Conservation (phyloP, 352 stramenopile species). For the Hyaloperonospora arabidopsidis region DNA sequence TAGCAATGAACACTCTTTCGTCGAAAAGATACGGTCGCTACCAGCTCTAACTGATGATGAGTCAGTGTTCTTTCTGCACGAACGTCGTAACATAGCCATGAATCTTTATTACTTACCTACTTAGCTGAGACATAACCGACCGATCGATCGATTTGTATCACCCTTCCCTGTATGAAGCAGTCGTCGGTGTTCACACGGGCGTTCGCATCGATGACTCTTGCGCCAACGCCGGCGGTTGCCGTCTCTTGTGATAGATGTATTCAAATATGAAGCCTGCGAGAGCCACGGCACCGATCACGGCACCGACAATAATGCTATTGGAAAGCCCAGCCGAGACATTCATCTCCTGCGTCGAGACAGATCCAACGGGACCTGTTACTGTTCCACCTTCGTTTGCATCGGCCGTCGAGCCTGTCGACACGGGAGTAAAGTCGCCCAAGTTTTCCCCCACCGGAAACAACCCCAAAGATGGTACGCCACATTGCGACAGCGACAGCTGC, state of each 20-base stretch:
- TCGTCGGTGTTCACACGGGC: constrained; percentile 18
- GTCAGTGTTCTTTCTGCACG: too few species aligned
- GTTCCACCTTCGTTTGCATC: constrained; percentile 7
- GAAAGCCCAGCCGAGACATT: constrained; percentile 48
- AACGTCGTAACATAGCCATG: too few species aligned
- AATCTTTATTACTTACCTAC: constrained; percentile 30
- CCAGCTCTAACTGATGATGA: not conserved
- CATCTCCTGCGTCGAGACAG: constrained; percentile 43
- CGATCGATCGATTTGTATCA: constrained; percentile 13
- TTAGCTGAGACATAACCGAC: constrained; percentile 14
- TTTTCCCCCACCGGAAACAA: constrained; percentile 18
- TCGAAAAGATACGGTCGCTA: not conserved
- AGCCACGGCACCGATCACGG: constrained; percentile 58
- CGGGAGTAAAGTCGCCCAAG: constrained; percentile 15
- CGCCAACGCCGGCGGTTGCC: constrained; percentile 24
- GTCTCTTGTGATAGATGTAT: constrained; percentile 61
- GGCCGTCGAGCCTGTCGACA: constrained; percentile 15
- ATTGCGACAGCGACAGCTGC: constrained; percentile 43
- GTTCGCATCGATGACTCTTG: constrained; percentile 17
- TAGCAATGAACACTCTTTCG: too few species aligned
- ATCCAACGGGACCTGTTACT: constrained; percentile 13
- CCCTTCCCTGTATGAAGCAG: constrained; percentile 4
- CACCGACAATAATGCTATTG: constrained; percentile 58
- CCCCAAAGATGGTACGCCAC: constrained; percentile 22
- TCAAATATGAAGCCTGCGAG: constrained; percentile 64